Conservation (phyloP, 2,329 filamentous ascomycete species). For the Monilinia aucupariae region DNA sequence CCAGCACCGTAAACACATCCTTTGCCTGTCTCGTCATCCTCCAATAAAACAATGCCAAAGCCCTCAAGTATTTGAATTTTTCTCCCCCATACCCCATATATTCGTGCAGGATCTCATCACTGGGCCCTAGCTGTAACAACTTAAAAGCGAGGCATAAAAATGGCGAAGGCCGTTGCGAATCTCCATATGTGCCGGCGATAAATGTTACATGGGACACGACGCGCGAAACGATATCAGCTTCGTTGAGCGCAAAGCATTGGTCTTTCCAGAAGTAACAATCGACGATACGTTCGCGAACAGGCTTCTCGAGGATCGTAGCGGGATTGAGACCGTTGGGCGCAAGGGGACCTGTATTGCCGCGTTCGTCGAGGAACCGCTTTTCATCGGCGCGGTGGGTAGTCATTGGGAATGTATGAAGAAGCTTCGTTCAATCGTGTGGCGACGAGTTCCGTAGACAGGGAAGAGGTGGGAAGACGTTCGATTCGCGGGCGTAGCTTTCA, state of each 20-base stretch:
- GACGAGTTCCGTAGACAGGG: too few species aligned
- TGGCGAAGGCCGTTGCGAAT: constrained; percentile 78
- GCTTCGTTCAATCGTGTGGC: not conserved
- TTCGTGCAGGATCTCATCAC: constrained; percentile 69
- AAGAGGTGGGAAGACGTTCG: not conserved
- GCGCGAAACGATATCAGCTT: constrained; percentile 76
- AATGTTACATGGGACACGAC: constrained; percentile 76
- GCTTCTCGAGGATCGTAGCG: constrained; percentile 92
- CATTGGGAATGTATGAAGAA: constrained; percentile 23
- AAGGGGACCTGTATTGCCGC: constrained; percentile 69
- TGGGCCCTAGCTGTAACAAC: constrained; percentile 79
- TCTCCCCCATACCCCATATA: constrained; percentile 74
- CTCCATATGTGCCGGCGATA: constrained; percentile 83
- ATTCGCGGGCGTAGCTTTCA: not conserved
- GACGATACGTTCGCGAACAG: constrained; percentile 89
- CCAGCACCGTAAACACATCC: constrained; percentile 73
- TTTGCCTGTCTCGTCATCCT: constrained; percentile 76
- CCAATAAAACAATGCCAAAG: constrained; percentile 89
- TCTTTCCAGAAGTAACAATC: constrained; percentile 98
- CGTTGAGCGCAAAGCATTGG: constrained; percentile 94
- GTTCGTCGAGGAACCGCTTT: constrained; percentile 78
- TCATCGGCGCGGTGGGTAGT: constrained; percentile 71
- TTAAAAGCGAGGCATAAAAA: constrained; percentile 96
- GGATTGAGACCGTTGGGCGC: constrained; percentile 87
- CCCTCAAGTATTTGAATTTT: constrained; percentile 80